These are phyloP conservation scores for Cutaneotrichosporon sp. DNA, from an alignment of 1,284 basidiomycete genomes.

Conservation along the genomic window DNA sequence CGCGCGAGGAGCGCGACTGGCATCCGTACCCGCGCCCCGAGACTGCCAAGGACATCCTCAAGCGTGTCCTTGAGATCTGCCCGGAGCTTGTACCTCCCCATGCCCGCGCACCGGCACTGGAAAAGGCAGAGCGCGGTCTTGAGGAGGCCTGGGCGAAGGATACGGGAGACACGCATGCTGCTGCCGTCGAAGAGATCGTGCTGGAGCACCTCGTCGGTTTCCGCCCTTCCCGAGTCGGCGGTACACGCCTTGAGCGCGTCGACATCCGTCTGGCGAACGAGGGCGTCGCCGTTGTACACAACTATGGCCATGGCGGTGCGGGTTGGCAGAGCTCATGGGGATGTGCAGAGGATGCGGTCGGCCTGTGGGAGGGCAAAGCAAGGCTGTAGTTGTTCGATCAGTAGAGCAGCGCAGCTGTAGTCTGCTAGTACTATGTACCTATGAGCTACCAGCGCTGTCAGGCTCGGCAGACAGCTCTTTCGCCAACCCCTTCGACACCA, in stretches of 20 bases:
- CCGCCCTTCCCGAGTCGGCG: slow-evolving; percentile 33
- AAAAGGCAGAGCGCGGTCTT: background rate
- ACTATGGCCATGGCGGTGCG: slow-evolving; percentile 47
- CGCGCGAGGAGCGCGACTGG: slow-evolving; percentile 43
- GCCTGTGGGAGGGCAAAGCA: slow-evolving; percentile 34
- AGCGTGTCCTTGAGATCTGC: slow-evolving; percentile 37
- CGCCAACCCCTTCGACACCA: too few relatives aligned
- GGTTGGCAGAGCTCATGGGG: slow-evolving; percentile 48
- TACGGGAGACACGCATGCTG: background rate
- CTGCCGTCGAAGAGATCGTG: slow-evolving; percentile 21
- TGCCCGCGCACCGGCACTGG: background rate
- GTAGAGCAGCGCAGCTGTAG: too few relatives aligned
- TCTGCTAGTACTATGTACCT: too few relatives aligned
- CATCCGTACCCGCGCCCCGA: slow-evolving; percentile 30
- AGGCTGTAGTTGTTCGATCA: slow-evolving; percentile 5
- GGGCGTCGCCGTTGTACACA: slow-evolving; percentile 29
- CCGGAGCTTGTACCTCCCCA: slow-evolving; percentile 27
- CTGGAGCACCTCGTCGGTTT: slow-evolving; percentile 34
- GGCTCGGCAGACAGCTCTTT: too few relatives aligned
- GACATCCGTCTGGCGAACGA: background rate
- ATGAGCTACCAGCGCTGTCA: too few relatives aligned
- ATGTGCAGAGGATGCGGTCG: slow-evolving; percentile 39
- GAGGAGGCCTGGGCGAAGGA: slow-evolving; percentile 1
- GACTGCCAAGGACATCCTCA: slow-evolving; percentile 32
- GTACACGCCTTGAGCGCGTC: slow-evolving; percentile 30